Evolutionary conservation across 2,329 filamentous ascomycete genomes (phyloP).

Genomic region (Nemania diffusa): DNA sequence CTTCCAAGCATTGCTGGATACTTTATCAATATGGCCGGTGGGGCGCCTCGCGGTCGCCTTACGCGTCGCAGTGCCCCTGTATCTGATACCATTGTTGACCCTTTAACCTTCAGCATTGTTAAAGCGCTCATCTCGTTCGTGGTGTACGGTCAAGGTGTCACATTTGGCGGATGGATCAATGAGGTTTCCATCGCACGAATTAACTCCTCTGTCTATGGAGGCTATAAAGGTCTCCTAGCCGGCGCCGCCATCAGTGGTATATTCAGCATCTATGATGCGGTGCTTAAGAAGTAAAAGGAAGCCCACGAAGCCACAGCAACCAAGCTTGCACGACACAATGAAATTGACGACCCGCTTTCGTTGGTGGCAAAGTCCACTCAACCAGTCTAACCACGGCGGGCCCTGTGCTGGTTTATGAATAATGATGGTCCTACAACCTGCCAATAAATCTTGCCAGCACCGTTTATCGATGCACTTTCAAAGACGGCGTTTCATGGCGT

Average conservation of each 20-base stretch:
- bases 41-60: slow-evolving; percentile 53
- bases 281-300: slow-evolving; percentile 70
- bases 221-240: slow-evolving; percentile 75
- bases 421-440: slow-evolving; percentile 9
- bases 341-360: slow-evolving; percentile 15
- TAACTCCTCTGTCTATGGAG: slow-evolving; percentile 74
- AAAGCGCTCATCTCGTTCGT: slow-evolving; percentile 86
- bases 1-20: slow-evolving; percentile 80
- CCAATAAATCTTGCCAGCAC: slow-evolving; percentile 21
- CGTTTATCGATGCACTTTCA: slow-evolving; percentile 9
- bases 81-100: slow-evolving; percentile 76
- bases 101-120: slow-evolving; percentile 87
- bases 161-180: slow-evolving; percentile 70
- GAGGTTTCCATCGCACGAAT: slow-evolving; percentile 70
- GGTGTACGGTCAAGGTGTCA: slow-evolving; percentile 76
- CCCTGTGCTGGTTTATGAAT: slow-evolving; percentile 24
- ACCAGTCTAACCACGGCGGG: slow-evolving; percentile 13
- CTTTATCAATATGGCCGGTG: slow-evolving; percentile 86
- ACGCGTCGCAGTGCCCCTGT: slow-evolving; percentile 55
- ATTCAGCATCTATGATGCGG: slow-evolving; percentile 80
- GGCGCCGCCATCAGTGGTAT: slow-evolving; percentile 75
- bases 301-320: background rate
- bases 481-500: slow-evolving; percentile 43
- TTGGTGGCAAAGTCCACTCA: slow-evolving; percentile 9
- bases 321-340: slow-evolving; percentile 7